A percentile compares a stretch with the other conserved stretches of the same genome.
These are phyloP conservation scores for Iris pallida DNA, from an alignment of 116 monocot species.

Conservation along the genomic window DNA sequence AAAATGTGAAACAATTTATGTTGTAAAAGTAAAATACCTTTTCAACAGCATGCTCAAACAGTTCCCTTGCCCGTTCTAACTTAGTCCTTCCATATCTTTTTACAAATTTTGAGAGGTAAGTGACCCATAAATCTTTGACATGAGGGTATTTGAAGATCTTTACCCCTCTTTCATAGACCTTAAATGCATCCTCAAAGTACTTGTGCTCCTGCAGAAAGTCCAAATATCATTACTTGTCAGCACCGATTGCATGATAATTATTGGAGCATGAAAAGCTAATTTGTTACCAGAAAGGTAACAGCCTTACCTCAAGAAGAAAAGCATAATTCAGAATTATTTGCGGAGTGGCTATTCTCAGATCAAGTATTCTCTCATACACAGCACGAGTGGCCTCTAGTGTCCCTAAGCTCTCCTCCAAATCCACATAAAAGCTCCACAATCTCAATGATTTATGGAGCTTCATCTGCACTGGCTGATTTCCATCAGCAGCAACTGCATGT, in stretches of 20 bases:
- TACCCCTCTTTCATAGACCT: conserved; percentile 98
- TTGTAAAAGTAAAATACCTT: conserved; percentile 38
- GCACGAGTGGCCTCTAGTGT: conserved; percentile 77
- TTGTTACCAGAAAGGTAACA: neutral
- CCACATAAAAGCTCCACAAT: conserved; percentile 94
- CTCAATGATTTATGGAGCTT: conserved; percentile 85
- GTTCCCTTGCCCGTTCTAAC: conserved; percentile 82
- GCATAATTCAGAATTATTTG: conserved; percentile 97
- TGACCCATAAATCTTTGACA: conserved; percentile 96
- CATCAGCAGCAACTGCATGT: conserved; percentile 83
- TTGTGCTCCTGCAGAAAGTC: conserved; percentile 56
- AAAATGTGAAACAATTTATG: too few species aligned
- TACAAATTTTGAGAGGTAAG: conserved; percentile 95
- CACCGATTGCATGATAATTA: neutral
- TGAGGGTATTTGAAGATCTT: conserved; percentile 98
- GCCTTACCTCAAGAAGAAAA: conserved; percentile 75
- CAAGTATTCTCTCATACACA: conserved; percentile 92
- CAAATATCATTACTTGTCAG: neutral
- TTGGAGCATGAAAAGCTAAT: neutral
- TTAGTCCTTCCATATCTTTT: conserved; percentile 82
- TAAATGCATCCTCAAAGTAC: conserved; percentile 98
- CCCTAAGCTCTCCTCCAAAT: conserved; percentile 90
- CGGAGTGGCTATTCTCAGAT: conserved; percentile 91
- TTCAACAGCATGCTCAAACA: conserved; percentile 87
- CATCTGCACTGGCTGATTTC: conserved; percentile 91